Percentiles rank a stretch among this genome's conserved stretches.
These are phyloP conservation scores for Saxispiralis lemnorum DNA, from an alignment of 495 filamentous ascomycete species.

Conservation along the genomic window DNA sequence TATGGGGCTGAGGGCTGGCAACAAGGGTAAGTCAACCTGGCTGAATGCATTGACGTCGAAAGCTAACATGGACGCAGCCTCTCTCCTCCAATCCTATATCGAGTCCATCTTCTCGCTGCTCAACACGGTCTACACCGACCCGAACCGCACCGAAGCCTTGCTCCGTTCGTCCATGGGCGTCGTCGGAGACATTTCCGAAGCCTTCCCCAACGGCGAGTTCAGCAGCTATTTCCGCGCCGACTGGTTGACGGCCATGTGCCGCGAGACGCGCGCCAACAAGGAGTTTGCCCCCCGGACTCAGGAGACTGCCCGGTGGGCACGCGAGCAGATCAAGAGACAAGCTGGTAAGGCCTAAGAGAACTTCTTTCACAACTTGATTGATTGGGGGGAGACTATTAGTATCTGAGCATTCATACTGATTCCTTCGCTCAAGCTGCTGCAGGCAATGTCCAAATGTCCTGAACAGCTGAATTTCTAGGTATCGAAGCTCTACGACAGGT, in stretches of 20 bases:
- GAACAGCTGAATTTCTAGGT: slow-evolving; percentile 5
- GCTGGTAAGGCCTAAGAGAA: slow-evolving; percentile 28
- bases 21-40: slow-evolving; percentile 42
- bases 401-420: slow-evolving; percentile 7
- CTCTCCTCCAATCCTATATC: slow-evolving; percentile 56
- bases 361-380: not conserved
- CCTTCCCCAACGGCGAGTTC: slow-evolving; percentile 81
- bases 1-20: slow-evolving; percentile 67
- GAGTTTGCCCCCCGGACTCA: slow-evolving; percentile 69
- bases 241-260: slow-evolving; percentile 74
- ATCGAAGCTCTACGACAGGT: not conserved
- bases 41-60: not conserved
- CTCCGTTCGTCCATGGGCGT: slow-evolving; percentile 91
- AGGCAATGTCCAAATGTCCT: slow-evolving; percentile 13
- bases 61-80: slow-evolving; percentile 27
- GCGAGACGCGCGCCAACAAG: slow-evolving; percentile 68
- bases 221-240: slow-evolving; percentile 67
- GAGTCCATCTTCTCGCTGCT: slow-evolving; percentile 80
- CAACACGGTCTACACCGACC: slow-evolving; percentile 60
- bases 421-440: slow-evolving; percentile 6
- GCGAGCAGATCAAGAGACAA: slow-evolving; percentile 93
- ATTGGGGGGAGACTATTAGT: not conserved
- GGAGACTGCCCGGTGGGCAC: slow-evolving; percentile 90
- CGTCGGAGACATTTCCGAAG: slow-evolving; percentile 84
- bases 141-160: slow-evolving; percentile 74